Base-by-base conservation (phyloP, 2,329 filamentous ascomycete species). In the Claviceps spartinae region DNA sequence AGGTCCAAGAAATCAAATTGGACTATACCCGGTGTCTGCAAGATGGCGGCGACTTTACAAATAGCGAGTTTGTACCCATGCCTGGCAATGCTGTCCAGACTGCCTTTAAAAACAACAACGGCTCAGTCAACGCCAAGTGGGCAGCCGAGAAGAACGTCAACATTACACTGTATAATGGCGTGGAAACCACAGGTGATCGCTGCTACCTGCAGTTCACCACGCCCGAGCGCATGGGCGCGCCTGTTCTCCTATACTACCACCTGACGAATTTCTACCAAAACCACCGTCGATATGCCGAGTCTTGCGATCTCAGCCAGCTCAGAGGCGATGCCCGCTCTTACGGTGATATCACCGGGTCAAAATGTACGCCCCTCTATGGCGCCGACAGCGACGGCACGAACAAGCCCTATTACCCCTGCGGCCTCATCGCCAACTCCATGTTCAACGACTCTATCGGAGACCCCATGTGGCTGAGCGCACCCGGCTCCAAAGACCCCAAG, bases 191-290 rank as follows among this genome's bases (percentile, higher is more conserved):
- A 24, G 69, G 71, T 48, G 70, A 69, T 54, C 60, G 79, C 69
- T 98, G 93, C 76, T 77, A 77, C 36, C 69, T 98, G 52, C 75
- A 81, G 55, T 95, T 97, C 69, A 73, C 78, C 38, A 82, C 96
- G 8, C 88, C 88, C 1, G 83, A 91, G 61, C 73, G 82, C 54
- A 83, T 98, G 68, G 75, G 78, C 3, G 80, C 89, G 1, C 89
- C 91, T 0, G 86, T 98, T 11, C 79, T 91, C 55, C 82, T 97
- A 68, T 98, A 96, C 73, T 98, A 98, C 69, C 85, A 86, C 59
- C 82, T 98, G 56, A 91, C 88, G 53, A 95, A 97, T 71, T 98
- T 98, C 72, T 97, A 97, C 73, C 93, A 98, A 69, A 98, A 98
- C 66, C 93, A 98, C 66, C 85, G 93, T 58, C 84, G 91, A 67